Evolutionary conservation across 2,329 filamentous ascomycete species (phyloP), one percentile per base, ranked within the genome.

Genomic region (Penicillium sp.): DNA sequence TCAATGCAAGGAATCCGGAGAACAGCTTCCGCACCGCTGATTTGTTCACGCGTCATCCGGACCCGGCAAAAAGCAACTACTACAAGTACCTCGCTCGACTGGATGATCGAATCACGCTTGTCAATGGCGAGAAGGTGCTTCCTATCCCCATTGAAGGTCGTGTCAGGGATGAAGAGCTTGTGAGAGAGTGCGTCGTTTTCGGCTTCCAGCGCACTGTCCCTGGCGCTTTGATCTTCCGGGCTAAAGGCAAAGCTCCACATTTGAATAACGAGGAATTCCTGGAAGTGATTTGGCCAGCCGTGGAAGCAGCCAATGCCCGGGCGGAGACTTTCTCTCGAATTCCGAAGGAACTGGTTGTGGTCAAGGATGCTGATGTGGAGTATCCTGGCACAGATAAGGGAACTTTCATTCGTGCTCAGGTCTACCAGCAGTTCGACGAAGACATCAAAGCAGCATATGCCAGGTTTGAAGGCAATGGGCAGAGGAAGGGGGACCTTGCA

Each of bases 21-120:
- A 74, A 49, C 73, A 72, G n/a, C 80, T 81, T 82, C 76, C 78
- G 60, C 80, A 82, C 57, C 57, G 81, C 42, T 55, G 75, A 77
- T 54, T 59, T 75, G 9, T 77, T 77, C 54, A 65, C 62, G 13
- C 65, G 60, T 11, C 74, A 77, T 52, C 69, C 73, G 0, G 56
- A 59, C 34, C 59, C 24, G 58, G 63, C n/a, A 57, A 72, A 44
- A 60, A 60, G 36, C 72, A 73, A 72, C 22, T 54, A 52, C 23
- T 59, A 57, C 6, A 74, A 74, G 46, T 76, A 74, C 42, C 56
- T 72, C 2, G 68, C 68, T 14, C 65, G 74, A 18, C 52, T 74
- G 9, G 74, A 77, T 47, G 74, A 77, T 51, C 62, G 69, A 20
- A 60, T 77, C n/a, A 73, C 71, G 0, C 57, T 77, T 10, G 62